These are phyloP conservation scores for Echinochloa phyllopogon DNA, from an alignment of 176 grass and related monocot genomes.

Conservation along the genomic window DNA sequence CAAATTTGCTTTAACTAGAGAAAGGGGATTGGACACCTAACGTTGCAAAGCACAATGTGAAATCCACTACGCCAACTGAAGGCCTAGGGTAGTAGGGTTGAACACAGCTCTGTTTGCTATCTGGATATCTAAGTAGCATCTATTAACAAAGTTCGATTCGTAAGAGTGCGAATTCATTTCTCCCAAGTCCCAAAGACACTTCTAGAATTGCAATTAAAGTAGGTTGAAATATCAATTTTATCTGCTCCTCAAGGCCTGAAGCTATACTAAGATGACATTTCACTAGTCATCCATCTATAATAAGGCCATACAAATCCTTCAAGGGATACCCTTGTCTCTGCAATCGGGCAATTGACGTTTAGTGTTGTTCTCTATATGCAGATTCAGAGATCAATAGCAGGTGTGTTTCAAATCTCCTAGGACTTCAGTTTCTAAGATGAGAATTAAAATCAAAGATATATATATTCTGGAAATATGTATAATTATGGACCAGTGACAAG, in stretches of 20 bases:
- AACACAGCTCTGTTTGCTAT: background rate
- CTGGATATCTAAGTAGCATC: background rate
- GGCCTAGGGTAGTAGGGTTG: background rate
- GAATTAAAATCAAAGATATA: background rate
- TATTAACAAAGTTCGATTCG: background rate
- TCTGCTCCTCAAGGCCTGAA: background rate
- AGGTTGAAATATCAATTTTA: background rate
- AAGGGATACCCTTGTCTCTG: background rate
- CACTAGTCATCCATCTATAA: background rate
- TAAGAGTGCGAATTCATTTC: background rate
- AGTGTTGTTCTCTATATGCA: background rate
- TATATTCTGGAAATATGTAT: conserved; percentile 5
- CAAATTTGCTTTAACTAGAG: background rate
- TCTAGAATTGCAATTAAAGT: background rate
- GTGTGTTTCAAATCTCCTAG: conserved; percentile 3
- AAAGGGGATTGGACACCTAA: background rate
- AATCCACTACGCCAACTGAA: background rate
- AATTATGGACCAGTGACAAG: background rate
- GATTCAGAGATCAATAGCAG: background rate
- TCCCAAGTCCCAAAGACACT: background rate
- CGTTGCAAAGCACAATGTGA: background rate
- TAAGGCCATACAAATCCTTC: background rate
- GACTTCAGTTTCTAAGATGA: background rate
- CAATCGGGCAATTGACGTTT: background rate
- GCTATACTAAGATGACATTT: background rate